A percentile compares a stretch with the other conserved stretches of the same genome.
Evolutionary conservation across 331 rosid species (phyloP).

Genomic region (Arachis monticola): DNA sequence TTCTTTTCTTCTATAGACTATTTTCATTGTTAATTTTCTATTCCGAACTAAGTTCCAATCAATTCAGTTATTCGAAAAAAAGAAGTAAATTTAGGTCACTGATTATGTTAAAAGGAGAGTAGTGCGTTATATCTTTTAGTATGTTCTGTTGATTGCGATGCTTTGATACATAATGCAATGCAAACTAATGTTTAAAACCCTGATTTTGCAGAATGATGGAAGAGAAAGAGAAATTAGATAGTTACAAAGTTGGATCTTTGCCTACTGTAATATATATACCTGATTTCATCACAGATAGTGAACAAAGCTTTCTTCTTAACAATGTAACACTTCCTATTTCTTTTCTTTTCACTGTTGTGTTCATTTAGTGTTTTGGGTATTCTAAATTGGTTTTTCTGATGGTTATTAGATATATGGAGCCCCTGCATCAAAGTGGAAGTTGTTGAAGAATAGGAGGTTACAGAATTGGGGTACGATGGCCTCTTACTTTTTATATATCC

Average conservation of each 20-base stretch:
- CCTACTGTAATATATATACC: slow-evolving; percentile 75
- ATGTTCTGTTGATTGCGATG: background rate
- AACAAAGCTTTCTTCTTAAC: slow-evolving; percentile 61
- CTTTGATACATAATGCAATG: background rate
- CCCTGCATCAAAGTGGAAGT: slow-evolving; percentile 80
- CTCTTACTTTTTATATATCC: background rate
- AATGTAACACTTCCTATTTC: slow-evolving; percentile 47
- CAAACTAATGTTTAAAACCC: slow-evolving; percentile 10
- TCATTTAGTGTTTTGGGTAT: background rate
- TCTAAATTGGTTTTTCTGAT: slow-evolving; percentile 8
- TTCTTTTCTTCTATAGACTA: background rate
- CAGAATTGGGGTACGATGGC: slow-evolving; percentile 85
- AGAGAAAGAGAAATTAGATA: slow-evolving; percentile 36
- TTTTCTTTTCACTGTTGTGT: background rate
- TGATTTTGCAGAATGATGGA: slow-evolving; percentile 53
- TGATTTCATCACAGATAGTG: slow-evolving; percentile 56
- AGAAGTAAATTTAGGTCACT: background rate
- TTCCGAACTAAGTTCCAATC: no score
- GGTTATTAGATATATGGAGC: slow-evolving; percentile 67
- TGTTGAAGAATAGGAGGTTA: slow-evolving; percentile 83
- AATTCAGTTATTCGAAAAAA: background rate
- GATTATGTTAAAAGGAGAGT: background rate
- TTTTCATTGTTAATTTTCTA: background rate
- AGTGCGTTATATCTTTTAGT: background rate
- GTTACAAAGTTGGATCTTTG: slow-evolving; percentile 66